Base-by-base conservation (phyloP, 257 asterid genomes). In the Thymus quinquecostatus region DNA sequence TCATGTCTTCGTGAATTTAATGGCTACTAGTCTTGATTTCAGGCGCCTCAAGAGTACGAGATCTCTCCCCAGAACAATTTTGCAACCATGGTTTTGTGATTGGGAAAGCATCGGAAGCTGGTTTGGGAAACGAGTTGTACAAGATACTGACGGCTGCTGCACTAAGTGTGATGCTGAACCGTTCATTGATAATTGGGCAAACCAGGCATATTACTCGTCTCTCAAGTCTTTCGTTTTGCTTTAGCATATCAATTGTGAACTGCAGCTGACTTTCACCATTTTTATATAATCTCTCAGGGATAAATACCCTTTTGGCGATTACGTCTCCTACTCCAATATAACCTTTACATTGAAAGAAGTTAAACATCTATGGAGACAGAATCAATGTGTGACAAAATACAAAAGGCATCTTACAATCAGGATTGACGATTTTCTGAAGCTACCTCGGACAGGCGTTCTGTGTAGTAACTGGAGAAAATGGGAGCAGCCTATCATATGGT, bases 201-300 rank as follows among this genome's bases (percentile, higher is more conserved):
- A 88, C 98, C 97, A 95, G 98, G 99, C 98, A 95, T 81, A 87
- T 88, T 86, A 97, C 96, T 95, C 89, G 87, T 85, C 85, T 84
- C 97, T 85, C 95, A 78, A 84, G 90, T 95, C 96, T 93, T 85
- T 80, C 89, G 87, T 60, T 88, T 81, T 72, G 60, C 69, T 56
- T 61, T 48, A 53, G 43, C 60, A 60, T 55, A 45, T 58, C 8
- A 11, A 14, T 44, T 61, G 28, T 55, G 49, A 36, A 73, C 30
- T 21, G 66, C 10, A 33, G 75, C 81, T 76, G 64, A 75, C 60
- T 73, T 2, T 64, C 21, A 21, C 21, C 21, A 49, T 64, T 58
- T 43, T 8, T 79, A 12, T 66, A 56, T 76, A 4, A 4, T 7
- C 75, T 85, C 75, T 72, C 93, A 95, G 99, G 87, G 94, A 85